phyloP scores from a whole-genome alignment of 345 rosid genomes.

The Arabidopsis arenosa region DNA sequence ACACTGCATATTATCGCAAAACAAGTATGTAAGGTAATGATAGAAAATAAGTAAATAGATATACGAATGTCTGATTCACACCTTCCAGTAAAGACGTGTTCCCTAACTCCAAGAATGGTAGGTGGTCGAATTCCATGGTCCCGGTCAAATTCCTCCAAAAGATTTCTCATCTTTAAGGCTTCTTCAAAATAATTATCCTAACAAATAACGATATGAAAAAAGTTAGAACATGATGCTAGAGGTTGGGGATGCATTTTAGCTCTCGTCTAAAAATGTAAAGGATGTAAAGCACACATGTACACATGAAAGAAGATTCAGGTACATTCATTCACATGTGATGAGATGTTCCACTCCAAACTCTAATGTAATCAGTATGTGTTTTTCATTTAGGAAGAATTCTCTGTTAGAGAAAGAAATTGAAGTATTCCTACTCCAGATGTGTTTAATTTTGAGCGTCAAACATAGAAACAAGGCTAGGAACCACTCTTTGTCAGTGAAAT shows the following conservation, averaged over 20 bases:
- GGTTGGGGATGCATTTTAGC: constrained; percentile 34
- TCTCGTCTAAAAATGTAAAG: neutral
- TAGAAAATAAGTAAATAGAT: constrained; percentile 11
- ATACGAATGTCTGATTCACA: constrained; percentile 38
- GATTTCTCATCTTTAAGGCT: constrained; percentile 98
- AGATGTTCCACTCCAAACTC: constrained; percentile 23
- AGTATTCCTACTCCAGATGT: constrained; percentile 1
- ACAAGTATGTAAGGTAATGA: constrained; percentile 15
- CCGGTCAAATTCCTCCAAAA: constrained; percentile 82
- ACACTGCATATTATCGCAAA: constrained; percentile 65
- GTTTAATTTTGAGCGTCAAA: neutral
- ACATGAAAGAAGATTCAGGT: constrained; percentile 31
- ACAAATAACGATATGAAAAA: constrained; percentile 11
- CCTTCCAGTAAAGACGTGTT: constrained; percentile 98
- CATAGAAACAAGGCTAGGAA: neutral
- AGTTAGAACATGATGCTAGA: constrained; percentile 9
- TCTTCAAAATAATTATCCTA: constrained; percentile 99
- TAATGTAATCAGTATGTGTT: constrained; percentile 23
- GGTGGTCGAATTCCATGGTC: constrained; percentile 91
- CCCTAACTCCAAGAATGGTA: constrained; percentile 98
- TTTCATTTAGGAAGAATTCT: constrained; percentile 15
- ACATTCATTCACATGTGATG: constrained; percentile 25
- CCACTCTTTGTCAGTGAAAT: neutral
- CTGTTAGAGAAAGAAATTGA: constrained; percentile 18
- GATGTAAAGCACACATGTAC: constrained; percentile 31